A percentile compares a stretch with the other conserved stretches of the same genome.
phyloP scores from a whole-genome alignment of 73 alveolate genomes.

The Urostyla sp. region DNA sequence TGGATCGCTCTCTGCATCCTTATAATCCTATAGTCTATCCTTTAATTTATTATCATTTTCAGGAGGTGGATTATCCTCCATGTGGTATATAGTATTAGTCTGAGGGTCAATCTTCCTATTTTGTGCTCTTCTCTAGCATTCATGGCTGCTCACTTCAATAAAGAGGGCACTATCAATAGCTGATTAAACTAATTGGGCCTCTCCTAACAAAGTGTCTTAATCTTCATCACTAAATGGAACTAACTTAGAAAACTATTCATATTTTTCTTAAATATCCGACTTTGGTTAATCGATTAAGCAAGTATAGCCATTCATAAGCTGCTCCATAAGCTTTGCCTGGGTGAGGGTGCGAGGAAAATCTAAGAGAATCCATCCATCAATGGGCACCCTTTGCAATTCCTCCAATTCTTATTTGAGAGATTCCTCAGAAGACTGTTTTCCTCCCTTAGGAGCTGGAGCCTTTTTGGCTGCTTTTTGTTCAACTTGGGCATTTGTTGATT shows the following conservation, averaged over 20 bases:
- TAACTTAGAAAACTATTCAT: constrained; percentile 19
- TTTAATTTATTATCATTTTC: constrained; percentile 83
- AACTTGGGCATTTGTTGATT: constrained; percentile 24
- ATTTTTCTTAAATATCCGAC: not conserved
- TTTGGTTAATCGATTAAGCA: not conserved
- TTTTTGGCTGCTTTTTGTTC: constrained; percentile 25
- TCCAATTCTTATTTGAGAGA: constrained; percentile 39
- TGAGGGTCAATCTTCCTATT: constrained; percentile 89
- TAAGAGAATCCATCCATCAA: constrained; percentile 88
- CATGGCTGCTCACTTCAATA: constrained; percentile 54
- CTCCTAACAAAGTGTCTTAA: not conserved
- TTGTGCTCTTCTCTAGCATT: constrained; percentile 83
- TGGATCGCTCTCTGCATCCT: constrained; percentile 28
- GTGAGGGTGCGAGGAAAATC: constrained; percentile 91
- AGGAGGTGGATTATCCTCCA: constrained; percentile 94
- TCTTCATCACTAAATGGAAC: not conserved
- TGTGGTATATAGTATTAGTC: constrained; percentile 84
- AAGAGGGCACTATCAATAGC: constrained; percentile 20
- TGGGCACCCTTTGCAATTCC: not conserved
- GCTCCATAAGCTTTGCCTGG: constrained; percentile 90
- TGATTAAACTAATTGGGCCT: not conserved
- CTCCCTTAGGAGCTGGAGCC: constrained; percentile 24
- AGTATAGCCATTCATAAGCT: constrained; percentile 18
- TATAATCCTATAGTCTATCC: constrained; percentile 74
- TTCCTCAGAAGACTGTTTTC: constrained; percentile 34